Base-by-base conservation (phyloP, 2,329 filamentous ascomycete species). In the Monosporascus sp. region DNA sequence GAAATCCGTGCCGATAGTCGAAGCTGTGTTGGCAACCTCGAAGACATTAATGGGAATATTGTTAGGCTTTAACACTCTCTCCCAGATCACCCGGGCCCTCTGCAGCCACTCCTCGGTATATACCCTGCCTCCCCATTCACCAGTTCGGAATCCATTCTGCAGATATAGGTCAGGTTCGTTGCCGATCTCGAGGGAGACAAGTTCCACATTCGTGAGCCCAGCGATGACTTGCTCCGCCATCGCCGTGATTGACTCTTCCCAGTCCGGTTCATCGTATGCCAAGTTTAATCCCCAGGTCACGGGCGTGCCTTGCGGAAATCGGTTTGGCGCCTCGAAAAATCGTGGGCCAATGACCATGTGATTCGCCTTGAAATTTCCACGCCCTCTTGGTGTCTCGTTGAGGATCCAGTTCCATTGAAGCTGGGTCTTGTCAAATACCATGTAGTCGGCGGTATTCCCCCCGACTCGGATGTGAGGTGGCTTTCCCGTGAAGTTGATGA, bases 401-500 rank as follows among this genome's bases (percentile, higher is more conserved):
- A 60, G 58, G 43, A 66, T 61, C 67, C 73, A 71, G 19, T 57
- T 58, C 59, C 70, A 74, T 19, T 67, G 55, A 27, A 63, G 54
- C 53, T 74, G 71, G 47, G 60, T 61, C 14, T 62, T 52, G 51
- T 74, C 64, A 59, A 68, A 80, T 35, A 78, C 59, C 68, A 78
- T 74, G 62, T 78, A 76, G 57, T 79, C 77, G 55, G 73, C 70
- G 2, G 77, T 78, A 62, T 79, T 79, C 51, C 77, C 77, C 52
- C 77, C 77, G 7, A 80, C 59, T 5, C 77, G 72, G 37, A 79
- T 70, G 61, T 78, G 74, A 2, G 75, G 71, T 8, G 76, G 76
- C 37, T 70, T 70, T 48, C 77, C 77, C 1, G 76, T 70, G 59
- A 78, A 78, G 59, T 72, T 72, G 49, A 72, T 72, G 41, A 80